phyloP scores from a whole-genome alignment of 306 rosid genomes.

The Inga oerstediana region DNA sequence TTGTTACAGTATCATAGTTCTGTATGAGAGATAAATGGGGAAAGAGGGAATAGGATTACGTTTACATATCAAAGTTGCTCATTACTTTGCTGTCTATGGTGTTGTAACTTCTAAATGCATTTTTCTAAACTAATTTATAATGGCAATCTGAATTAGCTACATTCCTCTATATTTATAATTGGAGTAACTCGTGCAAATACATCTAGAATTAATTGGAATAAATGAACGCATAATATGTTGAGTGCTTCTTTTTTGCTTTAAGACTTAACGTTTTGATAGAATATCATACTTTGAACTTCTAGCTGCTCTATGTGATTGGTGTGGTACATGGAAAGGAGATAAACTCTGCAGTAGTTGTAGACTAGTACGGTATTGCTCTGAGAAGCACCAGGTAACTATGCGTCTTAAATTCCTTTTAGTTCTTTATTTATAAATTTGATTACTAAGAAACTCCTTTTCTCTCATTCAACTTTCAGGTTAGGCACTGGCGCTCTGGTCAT shows the following conservation, averaged over 20 bases:
- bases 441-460: background rate
- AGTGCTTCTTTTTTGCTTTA: background rate
- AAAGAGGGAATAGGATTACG: too few species aligned
- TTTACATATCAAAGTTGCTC: background rate
- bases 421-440: conserved; percentile 16
- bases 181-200: background rate
- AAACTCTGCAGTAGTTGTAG: conserved; percentile 72
- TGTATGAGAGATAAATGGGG: too few species aligned
- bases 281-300: conserved; percentile 34
- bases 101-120: background rate
- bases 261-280: conserved; percentile 10
- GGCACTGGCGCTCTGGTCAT: conserved; percentile 74
- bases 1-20: too few species aligned
- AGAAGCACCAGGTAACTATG: conserved; percentile 72
- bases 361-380: conserved; percentile 78
- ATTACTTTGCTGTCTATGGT: background rate
- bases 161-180: conserved; percentile 1
- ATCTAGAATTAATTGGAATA: background rate
- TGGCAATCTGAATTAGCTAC: background rate
- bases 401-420: conserved; percentile 11
- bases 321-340: conserved; percentile 85
- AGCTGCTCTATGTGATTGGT: conserved; percentile 82
- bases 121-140: background rate
- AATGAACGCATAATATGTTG: background rate
- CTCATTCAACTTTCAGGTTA: conserved; percentile 44